Evolutionary conservation across 345 rosid genomes (phyloP), one percentile per base, ranked within the genome.

Genomic region (Rhodomyrtus tomentosa): DNA sequence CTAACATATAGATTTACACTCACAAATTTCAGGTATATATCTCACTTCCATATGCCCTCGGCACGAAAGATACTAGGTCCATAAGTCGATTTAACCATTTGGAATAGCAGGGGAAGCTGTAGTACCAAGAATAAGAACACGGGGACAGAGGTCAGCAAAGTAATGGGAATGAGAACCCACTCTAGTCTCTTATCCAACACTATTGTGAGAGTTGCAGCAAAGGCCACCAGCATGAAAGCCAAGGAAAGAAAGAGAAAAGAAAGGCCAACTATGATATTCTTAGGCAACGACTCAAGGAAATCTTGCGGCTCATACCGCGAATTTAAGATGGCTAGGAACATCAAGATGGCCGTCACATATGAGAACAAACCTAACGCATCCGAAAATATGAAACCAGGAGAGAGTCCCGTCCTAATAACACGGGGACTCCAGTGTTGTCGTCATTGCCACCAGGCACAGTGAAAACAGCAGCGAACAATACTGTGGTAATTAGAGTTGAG

Each of bases 391-490:
- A 91, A 3, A 49, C 7, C 18, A 10, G 51, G 68, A 91, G 85
- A 2, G 3, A 10, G 4, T 0, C 16, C 4, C 80, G 1, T 0
- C 55, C 10, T 18, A n/a, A 14, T 13, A 86, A 84, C 20, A 81
- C 76, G 0, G 92, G 91, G 1, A 0, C 38, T 1, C 91, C 90
- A 0, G 5, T 82, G 1, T 82, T 86, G 0, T 29, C 25, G 7
- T 85, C 10, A 16, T 85, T 83, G 6, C 88, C 92, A 0, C 89
- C 88, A 0, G 92, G 92, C 1, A 91, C 81, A 0, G 88, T 89
- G 59, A 91, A 83, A 10, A 86, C 85, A 2, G 88, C 89, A 1
- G 88, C 89, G 10, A 91, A 91, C 6, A 91, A 74, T 0, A 88
- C 86, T 0, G 90, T 86, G 6, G 85, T 85, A 24, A 87, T 88